Percentiles rank a stretch among this genome's conserved stretches.
Conservation (phyloP, 2,329 filamentous ascomycete genomes). For the Sporothrix mexicana region DNA sequence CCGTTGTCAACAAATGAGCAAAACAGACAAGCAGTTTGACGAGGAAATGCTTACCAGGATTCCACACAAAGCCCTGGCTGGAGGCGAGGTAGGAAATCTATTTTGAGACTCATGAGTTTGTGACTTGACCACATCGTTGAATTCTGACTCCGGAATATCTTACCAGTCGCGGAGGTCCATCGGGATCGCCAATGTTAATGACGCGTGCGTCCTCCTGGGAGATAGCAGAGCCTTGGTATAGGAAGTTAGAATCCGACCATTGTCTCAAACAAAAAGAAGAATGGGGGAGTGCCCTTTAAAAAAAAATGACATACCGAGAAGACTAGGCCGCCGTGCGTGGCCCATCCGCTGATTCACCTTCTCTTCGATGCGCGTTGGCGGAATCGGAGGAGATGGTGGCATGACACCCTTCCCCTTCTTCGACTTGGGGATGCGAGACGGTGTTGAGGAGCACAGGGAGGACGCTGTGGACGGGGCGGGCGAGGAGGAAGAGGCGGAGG, state of each 20-base stretch:
- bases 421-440: constrained; percentile 58
- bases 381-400: constrained; percentile 47
- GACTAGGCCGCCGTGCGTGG: constrained; percentile 64
- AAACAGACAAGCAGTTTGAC: not conserved
- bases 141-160: constrained; percentile 41
- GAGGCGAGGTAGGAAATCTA: constrained; percentile 81
- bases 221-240: constrained; percentile 67
- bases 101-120: constrained; percentile 37
- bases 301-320: constrained; percentile 58
- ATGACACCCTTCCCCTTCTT: constrained; percentile 48
- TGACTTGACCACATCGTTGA: not conserved
- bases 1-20: not conserved
- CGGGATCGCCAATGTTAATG: constrained; percentile 76
- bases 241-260: constrained; percentile 40
- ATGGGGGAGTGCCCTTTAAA: not conserved
- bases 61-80: constrained; percentile 83
- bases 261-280: not conserved
- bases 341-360: constrained; percentile 56
- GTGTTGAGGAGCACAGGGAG: constrained; percentile 57
- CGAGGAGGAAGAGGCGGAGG: constrained; percentile 32
- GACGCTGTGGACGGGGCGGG: constrained; percentile 49
- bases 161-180: constrained; percentile 75
- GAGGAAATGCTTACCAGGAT: constrained; percentile 63
- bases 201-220: constrained; percentile 79
- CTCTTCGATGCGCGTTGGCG: constrained; percentile 48